Evolutionary conservation across 1,284 basidiomycete species (phyloP).

Genomic region (Ustilago hordei): DNA sequence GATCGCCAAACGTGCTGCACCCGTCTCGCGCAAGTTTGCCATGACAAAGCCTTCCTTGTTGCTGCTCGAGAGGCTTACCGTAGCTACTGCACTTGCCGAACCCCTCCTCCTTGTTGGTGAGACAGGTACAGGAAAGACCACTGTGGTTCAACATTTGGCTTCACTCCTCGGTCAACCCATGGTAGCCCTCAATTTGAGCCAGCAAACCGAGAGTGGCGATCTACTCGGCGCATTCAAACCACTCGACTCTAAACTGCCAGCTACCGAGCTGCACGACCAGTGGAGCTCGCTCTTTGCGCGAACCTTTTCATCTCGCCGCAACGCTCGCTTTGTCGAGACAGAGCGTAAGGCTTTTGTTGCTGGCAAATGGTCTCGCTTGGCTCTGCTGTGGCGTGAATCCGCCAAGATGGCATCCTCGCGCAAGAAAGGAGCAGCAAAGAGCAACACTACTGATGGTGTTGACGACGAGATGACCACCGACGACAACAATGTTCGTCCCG

Average conservation of each 20-base stretch:
- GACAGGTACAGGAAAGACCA: conserved; percentile 98
- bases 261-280: conserved; percentile 78
- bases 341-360: conserved; percentile 85
- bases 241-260: conserved; percentile 80
- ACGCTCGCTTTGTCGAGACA: conserved; percentile 85
- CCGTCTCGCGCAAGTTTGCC: conserved; percentile 75
- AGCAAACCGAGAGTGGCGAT: conserved; percentile 96
- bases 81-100: conserved; percentile 80
- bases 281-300: conserved; percentile 87
- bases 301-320: conserved; percentile 91
- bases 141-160: conserved; percentile 88
- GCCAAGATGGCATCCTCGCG: conserved; percentile 72
- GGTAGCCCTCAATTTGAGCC: conserved; percentile 91
- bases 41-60: conserved; percentile 87
- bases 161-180: conserved; percentile 81
- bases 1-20: conserved; percentile 27
- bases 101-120: conserved; percentile 94
- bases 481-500: conserved; percentile 17
- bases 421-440: conserved; percentile 71
- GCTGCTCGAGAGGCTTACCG: conserved; percentile 84
- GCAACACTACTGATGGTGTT: neutral
- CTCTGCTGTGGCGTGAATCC: conserved; percentile 86
- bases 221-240: conserved; percentile 96
- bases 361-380: conserved; percentile 86
- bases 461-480: conserved; percentile 16